Evolutionary conservation across 2,329 filamentous ascomycete genomes (phyloP).

Genomic region (Thielaviopsis ethacetica): DNA sequence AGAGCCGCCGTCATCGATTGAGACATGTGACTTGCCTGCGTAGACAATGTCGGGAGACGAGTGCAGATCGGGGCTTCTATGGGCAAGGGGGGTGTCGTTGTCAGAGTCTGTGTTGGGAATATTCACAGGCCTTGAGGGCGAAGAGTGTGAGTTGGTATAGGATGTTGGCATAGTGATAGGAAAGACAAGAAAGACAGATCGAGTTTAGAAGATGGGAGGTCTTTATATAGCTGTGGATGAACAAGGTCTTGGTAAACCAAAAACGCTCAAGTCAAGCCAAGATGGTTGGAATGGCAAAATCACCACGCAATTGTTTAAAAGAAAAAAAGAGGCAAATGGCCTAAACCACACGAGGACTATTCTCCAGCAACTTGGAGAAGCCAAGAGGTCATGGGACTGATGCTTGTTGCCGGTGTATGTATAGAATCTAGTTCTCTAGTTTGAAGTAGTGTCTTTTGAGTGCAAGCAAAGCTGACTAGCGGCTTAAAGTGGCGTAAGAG

Average conservation of each 20-base stretch:
- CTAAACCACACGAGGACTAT: not conserved
- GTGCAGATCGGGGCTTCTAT: conserved; percentile 3
- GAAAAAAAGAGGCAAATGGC: not conserved
- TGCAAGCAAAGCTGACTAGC: not conserved
- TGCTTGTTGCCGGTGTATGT: not conserved
- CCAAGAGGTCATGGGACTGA: not conserved
- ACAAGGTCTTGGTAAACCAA: too few species aligned
- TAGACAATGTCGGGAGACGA: not conserved
- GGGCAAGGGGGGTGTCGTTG: conserved; percentile 10
- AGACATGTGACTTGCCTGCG: not conserved
- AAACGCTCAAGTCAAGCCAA: too few species aligned
- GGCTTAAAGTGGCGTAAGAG: not conserved
- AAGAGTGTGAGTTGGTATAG: conserved; percentile 7
- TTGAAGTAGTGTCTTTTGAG: too few species aligned
- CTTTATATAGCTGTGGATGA: not conserved
- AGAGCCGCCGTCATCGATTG: not conserved
- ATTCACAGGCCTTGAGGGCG: conserved; percentile 3
- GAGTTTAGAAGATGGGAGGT: not conserved
- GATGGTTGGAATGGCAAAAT: not conserved
- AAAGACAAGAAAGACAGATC: conserved; percentile 33
- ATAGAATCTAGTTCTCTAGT: too few species aligned
- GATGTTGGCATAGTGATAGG: not conserved
- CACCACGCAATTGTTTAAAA: not conserved
- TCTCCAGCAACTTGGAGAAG: not conserved
- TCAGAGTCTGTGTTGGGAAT: conserved; percentile 6